phyloP scores from a whole-genome alignment of 768 basidiomycete species.

The Psilocybe tampanensis region DNA sequence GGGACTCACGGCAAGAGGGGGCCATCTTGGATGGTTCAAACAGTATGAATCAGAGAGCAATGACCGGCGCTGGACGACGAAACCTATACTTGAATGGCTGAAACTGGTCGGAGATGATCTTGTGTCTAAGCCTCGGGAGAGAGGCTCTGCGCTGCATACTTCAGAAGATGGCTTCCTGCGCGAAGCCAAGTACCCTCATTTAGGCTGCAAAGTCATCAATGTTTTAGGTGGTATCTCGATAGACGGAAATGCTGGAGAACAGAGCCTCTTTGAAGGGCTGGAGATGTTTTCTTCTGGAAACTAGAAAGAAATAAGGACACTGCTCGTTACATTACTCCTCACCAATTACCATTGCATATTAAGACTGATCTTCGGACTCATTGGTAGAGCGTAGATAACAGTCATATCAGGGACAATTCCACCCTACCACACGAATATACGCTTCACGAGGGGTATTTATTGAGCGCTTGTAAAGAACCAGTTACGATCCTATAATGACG shows the following conservation, averaged over 20 bases:
- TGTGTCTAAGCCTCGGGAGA: background rate
- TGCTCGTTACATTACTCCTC: too few relatives aligned
- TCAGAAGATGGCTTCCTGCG: background rate
- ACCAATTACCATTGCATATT: too few relatives aligned
- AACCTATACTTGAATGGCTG: constrained; percentile 74
- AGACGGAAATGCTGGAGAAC: background rate
- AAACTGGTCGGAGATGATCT: constrained; percentile 30
- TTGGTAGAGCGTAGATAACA: too few relatives aligned
- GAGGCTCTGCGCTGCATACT: background rate
- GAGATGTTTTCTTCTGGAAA: background rate
- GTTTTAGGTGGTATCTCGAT: background rate
- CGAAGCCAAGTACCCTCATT: background rate
- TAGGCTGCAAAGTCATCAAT: background rate
- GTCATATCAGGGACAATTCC: too few relatives aligned
- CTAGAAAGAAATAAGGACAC: background rate
- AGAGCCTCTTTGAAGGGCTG: background rate
- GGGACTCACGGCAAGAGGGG: constrained; percentile 67
- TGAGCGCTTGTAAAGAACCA: background rate
- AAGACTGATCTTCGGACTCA: too few relatives aligned
- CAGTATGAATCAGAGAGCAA: constrained; percentile 36
- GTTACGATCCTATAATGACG: background rate
- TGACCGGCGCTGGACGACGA: constrained; percentile 61
- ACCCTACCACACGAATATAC: too few relatives aligned
- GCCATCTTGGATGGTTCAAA: constrained; percentile 86
- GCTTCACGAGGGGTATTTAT: background rate